phyloP scores from a whole-genome alignment of 768 basidiomycete genomes.

The Mycena venus region DNA sequence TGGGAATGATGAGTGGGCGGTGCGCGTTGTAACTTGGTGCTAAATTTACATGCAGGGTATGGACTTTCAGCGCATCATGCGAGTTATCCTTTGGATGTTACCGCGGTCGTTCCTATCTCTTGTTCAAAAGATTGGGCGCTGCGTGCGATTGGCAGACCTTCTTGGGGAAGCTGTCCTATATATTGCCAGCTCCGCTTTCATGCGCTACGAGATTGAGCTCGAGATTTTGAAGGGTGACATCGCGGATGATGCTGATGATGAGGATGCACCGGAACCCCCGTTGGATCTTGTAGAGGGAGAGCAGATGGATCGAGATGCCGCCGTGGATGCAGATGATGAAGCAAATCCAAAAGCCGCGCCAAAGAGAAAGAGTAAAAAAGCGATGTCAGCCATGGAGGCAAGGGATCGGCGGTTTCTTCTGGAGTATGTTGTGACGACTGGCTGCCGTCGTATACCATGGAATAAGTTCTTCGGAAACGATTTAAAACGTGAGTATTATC shows the following conservation, averaged over 20 bases:
- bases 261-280: not conserved
- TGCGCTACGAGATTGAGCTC: slow-evolving; percentile 11
- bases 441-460: slow-evolving; percentile 11
- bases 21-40: not conserved
- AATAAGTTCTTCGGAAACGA: slow-evolving; percentile 16
- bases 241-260: not conserved
- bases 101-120: slow-evolving; percentile 11
- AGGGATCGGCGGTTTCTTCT: slow-evolving; percentile 1
- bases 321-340: not conserved
- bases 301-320: slow-evolving; percentile 24
- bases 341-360: not conserved
- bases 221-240: not conserved
- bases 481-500: not conserved
- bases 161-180: slow-evolving; percentile 10
- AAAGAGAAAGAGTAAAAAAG: slow-evolving; percentile 1
- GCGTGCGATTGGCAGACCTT: not conserved
- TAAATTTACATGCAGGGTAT: not conserved
- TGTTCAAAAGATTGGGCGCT: no score
- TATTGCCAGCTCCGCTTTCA: slow-evolving; percentile 1
- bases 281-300: not conserved
- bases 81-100: not conserved
- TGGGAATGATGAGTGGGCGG: not conserved
- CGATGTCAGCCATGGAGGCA: not conserved
- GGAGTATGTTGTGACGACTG: slow-evolving; percentile 3
- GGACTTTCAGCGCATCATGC: not conserved